Conservation (phyloP, 2,329 filamentous ascomycete species). For the Fusarium odoratissimum region DNA sequence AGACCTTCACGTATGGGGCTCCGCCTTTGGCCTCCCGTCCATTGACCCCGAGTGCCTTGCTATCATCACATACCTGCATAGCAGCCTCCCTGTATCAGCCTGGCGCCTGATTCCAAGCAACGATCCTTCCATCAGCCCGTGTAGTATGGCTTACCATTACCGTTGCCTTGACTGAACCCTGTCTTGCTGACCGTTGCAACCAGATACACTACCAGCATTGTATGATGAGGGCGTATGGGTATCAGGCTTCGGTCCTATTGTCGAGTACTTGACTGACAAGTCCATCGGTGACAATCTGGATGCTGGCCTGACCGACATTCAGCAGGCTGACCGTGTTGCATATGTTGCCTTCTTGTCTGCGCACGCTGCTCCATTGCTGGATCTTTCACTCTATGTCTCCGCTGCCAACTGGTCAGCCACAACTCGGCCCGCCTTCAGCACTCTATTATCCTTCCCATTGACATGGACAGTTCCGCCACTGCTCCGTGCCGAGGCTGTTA, state of each 20-base stretch:
- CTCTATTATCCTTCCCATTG: slow-evolving; percentile 84
- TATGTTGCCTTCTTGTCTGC: slow-evolving; percentile 77
- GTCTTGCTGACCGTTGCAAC: slow-evolving; percentile 38
- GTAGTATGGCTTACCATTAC: slow-evolving; percentile 63
- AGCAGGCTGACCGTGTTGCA: slow-evolving; percentile 61
- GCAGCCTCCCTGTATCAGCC: slow-evolving; percentile 66
- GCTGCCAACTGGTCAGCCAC: slow-evolving; percentile 84
- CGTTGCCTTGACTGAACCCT: slow-evolving; percentile 22
- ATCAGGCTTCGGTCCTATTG: slow-evolving; percentile 71
- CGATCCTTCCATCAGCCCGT: slow-evolving; percentile 77
- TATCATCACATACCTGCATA: slow-evolving; percentile 79
- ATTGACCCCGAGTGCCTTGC: slow-evolving; percentile 93
- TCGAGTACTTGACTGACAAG: slow-evolving; percentile 63
- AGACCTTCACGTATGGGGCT: slow-evolving; percentile 90
- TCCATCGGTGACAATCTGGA: slow-evolving; percentile 54
- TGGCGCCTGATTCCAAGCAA: slow-evolving; percentile 81
- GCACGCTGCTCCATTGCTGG: slow-evolving; percentile 80
- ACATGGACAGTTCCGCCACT: slow-evolving; percentile 87
- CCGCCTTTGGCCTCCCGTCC: slow-evolving; percentile 88
- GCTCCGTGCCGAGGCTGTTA: slow-evolving; percentile 76
- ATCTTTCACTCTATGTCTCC: slow-evolving; percentile 90
- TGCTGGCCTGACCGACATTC: slow-evolving; percentile 51
- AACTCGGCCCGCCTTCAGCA: slow-evolving; percentile 84
- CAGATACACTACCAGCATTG: slow-evolving; percentile 68
- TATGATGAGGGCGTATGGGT: slow-evolving; percentile 64